Conservation (phyloP, 441 rosid species). For the Hura crepitans region DNA sequence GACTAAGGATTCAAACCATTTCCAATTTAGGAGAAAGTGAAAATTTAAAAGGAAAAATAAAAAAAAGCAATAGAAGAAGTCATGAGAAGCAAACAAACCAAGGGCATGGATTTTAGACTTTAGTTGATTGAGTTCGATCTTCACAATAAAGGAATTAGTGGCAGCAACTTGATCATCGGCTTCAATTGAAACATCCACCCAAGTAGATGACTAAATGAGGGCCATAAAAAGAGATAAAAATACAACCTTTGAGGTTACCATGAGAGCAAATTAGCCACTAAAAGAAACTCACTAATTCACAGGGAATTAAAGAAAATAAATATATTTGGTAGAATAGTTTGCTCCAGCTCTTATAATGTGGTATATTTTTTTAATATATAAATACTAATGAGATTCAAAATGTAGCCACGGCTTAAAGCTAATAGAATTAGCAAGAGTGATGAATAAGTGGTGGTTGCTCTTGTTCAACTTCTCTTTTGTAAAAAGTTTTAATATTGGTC, state of each 20-base stretch:
- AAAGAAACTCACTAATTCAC: background rate
- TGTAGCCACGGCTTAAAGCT: too few relatives aligned
- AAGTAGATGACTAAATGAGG: slow-evolving; percentile 34
- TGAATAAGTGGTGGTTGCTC: too few relatives aligned
- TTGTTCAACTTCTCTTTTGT: too few relatives aligned
- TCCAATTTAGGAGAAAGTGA: background rate
- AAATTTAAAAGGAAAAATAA: background rate
- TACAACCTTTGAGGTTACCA: slow-evolving; percentile 56
- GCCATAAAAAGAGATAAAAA: slow-evolving; percentile 40
- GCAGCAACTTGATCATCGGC: slow-evolving; percentile 24
- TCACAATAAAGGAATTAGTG: slow-evolving; percentile 35
- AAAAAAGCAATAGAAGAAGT: background rate
- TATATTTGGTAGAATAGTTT: background rate
- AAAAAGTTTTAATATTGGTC: too few relatives aligned
- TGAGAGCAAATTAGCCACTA: slow-evolving; percentile 18
- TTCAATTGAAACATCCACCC: slow-evolving; percentile 42
- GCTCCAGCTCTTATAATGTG: too few relatives aligned
- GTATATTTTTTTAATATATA: background rate
- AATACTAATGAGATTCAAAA: too few relatives aligned
- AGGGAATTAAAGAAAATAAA: background rate
- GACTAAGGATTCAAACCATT: too few relatives aligned
- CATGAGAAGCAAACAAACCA: slow-evolving; percentile 42
- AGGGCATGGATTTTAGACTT: slow-evolving; percentile 65
- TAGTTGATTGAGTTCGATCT: slow-evolving; percentile 60
- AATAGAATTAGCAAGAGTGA: too few relatives aligned